Evolutionary conservation across 768 basidiomycete species (phyloP).

Genomic region (Amanita thiersii): DNA sequence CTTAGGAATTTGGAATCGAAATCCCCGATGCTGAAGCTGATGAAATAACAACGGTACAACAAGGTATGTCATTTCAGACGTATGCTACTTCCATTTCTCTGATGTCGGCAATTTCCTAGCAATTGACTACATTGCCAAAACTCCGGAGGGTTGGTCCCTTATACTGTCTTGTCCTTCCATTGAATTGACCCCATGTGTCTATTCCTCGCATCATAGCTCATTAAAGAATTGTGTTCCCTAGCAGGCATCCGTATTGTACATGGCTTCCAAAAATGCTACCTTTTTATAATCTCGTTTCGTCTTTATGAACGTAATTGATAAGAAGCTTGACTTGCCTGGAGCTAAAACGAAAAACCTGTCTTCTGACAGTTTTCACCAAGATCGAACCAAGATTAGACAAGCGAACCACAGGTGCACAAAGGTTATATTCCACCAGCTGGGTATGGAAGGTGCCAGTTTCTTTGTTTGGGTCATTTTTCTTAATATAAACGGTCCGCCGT

Average conservation of each 20-base stretch:
- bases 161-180: conserved; percentile 8
- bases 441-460: too few relatives aligned
- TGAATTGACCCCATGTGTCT: conserved; percentile 13
- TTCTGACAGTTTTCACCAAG: too few relatives aligned
- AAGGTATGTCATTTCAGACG: conserved; percentile 50
- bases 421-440: too few relatives aligned
- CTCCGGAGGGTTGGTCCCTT: conserved; percentile 62
- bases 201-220: conserved; percentile 31
- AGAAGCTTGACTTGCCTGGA: conserved; percentile 11
- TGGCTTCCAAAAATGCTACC: conserved; percentile 26
- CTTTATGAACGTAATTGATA: conserved; percentile 19
- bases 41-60: conserved; percentile 83
- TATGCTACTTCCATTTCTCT: conserved; percentile 10
- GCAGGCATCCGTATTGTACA: conserved; percentile 29
- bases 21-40: conserved; percentile 98
- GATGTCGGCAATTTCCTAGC: conserved; percentile 40
- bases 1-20: conserved; percentile 92
- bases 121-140: conserved; percentile 92
- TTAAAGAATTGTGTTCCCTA: conserved; percentile 27
- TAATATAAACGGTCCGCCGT: conserved; percentile 17
- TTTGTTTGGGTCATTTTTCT: conserved; percentile 15
- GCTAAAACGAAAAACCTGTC: too few relatives aligned
- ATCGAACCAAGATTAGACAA: neutral
- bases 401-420: neutral
- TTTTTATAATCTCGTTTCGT: conserved; percentile 17